A percentile compares a stretch with the other conserved stretches of the same genome.
Evolutionary conservation across 768 basidiomycete genomes (phyloP).

Genomic region (Rhizopogon rudus): DNA sequence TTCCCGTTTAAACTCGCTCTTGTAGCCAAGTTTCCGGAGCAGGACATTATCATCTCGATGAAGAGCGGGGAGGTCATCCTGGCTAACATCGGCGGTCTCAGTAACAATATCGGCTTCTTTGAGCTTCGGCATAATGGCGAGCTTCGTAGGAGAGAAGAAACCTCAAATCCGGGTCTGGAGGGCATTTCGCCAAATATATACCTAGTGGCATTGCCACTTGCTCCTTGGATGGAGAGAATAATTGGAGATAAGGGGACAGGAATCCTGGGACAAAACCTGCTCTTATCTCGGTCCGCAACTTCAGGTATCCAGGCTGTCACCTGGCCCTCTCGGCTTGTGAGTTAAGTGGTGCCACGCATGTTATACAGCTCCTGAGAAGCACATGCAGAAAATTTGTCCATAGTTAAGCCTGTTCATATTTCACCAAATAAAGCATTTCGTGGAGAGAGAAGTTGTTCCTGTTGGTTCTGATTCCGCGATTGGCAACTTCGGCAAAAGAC

Average conservation of each 20-base stretch:
- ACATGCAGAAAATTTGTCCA: too few species aligned
- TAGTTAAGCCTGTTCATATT: too few species aligned
- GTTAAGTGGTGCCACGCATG: background rate
- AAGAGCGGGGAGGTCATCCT: conserved; percentile 3
- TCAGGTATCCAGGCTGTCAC: too few species aligned
- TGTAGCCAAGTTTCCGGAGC: conserved; percentile 19
- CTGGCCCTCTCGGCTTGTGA: background rate
- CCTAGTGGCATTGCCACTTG: background rate
- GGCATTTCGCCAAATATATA: background rate
- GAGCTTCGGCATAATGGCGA: conserved; percentile 3
- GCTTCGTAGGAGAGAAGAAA: background rate
- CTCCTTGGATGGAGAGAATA: too few species aligned
- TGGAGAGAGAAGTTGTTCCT: too few species aligned
- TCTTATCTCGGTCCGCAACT: background rate
- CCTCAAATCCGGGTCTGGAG: background rate
- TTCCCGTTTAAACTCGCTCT: conserved; percentile 21
- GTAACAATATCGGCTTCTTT: background rate
- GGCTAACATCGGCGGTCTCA: conserved; percentile 2
- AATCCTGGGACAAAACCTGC: background rate
- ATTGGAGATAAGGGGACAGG: background rate
- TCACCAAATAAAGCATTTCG: too few species aligned
- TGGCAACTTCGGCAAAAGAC: too few species aligned
- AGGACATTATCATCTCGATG: conserved; percentile 15
- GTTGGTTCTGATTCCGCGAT: too few species aligned
- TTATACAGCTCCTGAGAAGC: background rate